Base-by-base conservation (phyloP, 2,329 filamentous ascomycete genomes). In the Xylaria arbuscula region DNA sequence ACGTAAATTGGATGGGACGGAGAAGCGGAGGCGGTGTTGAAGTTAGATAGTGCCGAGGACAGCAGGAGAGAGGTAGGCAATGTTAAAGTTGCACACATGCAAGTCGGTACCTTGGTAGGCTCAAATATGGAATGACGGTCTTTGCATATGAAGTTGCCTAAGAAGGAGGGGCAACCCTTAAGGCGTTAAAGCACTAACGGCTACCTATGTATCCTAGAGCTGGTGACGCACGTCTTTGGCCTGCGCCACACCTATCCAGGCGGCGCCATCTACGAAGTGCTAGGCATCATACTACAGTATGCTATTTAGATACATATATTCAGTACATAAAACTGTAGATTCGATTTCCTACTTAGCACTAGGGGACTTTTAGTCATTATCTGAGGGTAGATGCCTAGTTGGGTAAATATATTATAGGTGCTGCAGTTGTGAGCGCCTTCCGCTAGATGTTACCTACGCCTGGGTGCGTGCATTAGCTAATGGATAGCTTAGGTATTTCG, bases 161-260 rank as follows among this genome's bases (percentile, higher is more conserved):
- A 56, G 45, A 28, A 32, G 8, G 32, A 67, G 69, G 67, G 69
- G 69, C 67, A 51, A 62, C 40, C 24, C 48, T 55, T 55, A 28
- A 57, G 28, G 28, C 51, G 28, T 54, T 34, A 36, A 34, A 36
- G 51, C 24, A 19, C 22, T 51, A 51, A 15, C 24, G 53, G n/a
- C n/a, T 45, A 45, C 40, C 51, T 50, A 59, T n/a, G 50, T 57
- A 19, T 17, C 17, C 15, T 17, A 7, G 15, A 56, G 56, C 60
- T 48, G 42, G 69, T 70, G 68, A 70, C 68, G 68, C 62, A 68
- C 9, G 10, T 65, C 62, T 38, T 51, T 51, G 51, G 62, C 62
- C 65, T 64, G 62, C 68, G 68, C 68, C 68, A 70, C 68, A 68
- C 51, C 22, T 28, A 13, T 24, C 36, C 9, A 50, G n/a, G n/a